phyloP scores from a whole-genome alignment of 2,329 filamentous ascomycete species.

The Lecanoromycetidae sp. region DNA sequence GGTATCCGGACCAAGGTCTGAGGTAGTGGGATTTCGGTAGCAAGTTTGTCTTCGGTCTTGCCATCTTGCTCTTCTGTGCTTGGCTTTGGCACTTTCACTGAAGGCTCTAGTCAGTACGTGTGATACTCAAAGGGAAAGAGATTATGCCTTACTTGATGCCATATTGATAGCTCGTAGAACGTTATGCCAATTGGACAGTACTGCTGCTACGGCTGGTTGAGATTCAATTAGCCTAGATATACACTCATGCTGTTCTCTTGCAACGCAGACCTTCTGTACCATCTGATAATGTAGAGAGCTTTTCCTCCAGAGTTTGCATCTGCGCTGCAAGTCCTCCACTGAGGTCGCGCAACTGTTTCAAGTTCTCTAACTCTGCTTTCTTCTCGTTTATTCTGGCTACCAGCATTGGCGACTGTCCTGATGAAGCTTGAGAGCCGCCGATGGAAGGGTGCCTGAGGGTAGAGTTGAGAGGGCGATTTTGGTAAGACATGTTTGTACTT shows the following conservation, averaged over 20 bases:
- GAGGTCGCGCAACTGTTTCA: slow-evolving; percentile 49
- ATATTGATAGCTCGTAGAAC: slow-evolving; percentile 52
- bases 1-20: slow-evolving; percentile 34
- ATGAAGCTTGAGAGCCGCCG: slow-evolving; percentile 21
- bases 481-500: slow-evolving; percentile 1
- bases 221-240: not conserved
- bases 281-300: slow-evolving; percentile 47
- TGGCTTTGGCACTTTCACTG: slow-evolving; percentile 19
- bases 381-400: slow-evolving; percentile 51
- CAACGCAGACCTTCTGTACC: slow-evolving; percentile 44
- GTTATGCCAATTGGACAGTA: slow-evolving; percentile 57
- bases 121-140: not conserved
- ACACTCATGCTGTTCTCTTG: slow-evolving; percentile 3
- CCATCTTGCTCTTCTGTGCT: slow-evolving; percentile 12
- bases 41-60: slow-evolving; percentile 30
- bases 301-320: slow-evolving; percentile 51
- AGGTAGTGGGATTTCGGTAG: slow-evolving; percentile 32
- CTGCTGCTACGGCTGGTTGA: slow-evolving; percentile 46
- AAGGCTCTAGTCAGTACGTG: not conserved
- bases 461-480: slow-evolving; percentile 13
- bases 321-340: slow-evolving; percentile 50
- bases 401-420: slow-evolving; percentile 44
- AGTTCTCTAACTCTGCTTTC: slow-evolving; percentile 49
- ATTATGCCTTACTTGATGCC: slow-evolving; percentile 45
- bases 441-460: slow-evolving; percentile 17